Evolutionary conservation across 1,139 yeast genomes (phyloP).

Genomic region (Hanseniaspora sp.): DNA sequence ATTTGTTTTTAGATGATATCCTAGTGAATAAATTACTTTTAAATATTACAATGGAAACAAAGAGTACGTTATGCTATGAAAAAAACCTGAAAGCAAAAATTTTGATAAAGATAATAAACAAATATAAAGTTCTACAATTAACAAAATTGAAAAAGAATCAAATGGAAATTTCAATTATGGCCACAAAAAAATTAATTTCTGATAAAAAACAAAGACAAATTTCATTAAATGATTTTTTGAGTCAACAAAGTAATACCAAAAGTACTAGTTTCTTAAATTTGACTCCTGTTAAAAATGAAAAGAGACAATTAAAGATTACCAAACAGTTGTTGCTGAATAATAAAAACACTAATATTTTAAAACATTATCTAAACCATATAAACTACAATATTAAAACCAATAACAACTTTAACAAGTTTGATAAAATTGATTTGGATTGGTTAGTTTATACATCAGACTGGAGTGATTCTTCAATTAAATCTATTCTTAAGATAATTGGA

Average conservation of each 20-base stretch:
- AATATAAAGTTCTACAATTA: slow-evolving; percentile 25
- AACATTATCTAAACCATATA: slow-evolving; percentile 6
- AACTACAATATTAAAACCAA: slow-evolving; percentile 8
- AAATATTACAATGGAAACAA: slow-evolving; percentile 29
- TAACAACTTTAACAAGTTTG: slow-evolving; percentile 1
- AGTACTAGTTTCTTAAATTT: neutral
- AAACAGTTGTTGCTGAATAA: neutral
- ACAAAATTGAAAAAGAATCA: slow-evolving; percentile 33
- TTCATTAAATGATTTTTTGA: slow-evolving; percentile 8
- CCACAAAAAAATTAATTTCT: slow-evolving; percentile 30
- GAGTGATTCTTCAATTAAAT: slow-evolving; percentile 2
- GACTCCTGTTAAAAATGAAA: slow-evolving; percentile 13
- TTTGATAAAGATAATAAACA: slow-evolving; percentile 29
- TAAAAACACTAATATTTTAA: neutral
- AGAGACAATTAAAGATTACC: slow-evolving; percentile 8
- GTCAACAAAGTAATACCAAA: neutral
- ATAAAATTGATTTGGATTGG: slow-evolving; percentile 2
- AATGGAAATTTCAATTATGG: slow-evolving; percentile 35
- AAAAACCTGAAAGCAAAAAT: slow-evolving; percentile 26
- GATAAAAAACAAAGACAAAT: slow-evolving; percentile 18
- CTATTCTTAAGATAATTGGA: slow-evolving; percentile 3
- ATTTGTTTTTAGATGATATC: neutral
- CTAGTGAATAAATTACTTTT: neutral
- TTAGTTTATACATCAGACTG: neutral
- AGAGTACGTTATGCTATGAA: slow-evolving; percentile 33